Evolutionary conservation across 2,329 filamentous ascomycete genomes (phyloP).

Genomic region (Monosporascus sp.): DNA sequence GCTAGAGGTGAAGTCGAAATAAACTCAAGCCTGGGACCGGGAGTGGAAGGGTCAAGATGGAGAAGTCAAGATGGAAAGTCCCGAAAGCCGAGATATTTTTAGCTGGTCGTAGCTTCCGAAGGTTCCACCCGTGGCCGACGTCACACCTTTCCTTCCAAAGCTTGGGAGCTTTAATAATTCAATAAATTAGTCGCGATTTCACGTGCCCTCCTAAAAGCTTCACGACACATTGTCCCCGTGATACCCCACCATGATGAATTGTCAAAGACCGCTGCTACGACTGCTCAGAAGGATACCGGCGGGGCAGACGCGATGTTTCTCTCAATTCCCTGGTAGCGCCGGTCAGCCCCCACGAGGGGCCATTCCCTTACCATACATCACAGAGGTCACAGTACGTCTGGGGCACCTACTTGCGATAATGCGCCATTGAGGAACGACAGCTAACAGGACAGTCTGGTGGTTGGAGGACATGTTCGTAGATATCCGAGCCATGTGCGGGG

Average conservation of each 20-base stretch:
- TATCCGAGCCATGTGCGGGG: conserved; percentile 1
- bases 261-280: conserved; percentile 27
- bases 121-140: too few species aligned
- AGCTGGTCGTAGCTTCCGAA: too few species aligned
- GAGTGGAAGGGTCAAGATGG: too few species aligned
- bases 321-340: conserved; percentile 32
- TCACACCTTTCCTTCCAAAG: too few species aligned
- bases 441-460: conserved; percentile 58
- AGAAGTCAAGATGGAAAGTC: too few species aligned
- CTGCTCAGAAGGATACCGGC: conserved; percentile 31
- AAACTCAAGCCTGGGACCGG: too few species aligned
- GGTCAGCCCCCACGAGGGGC: conserved; percentile 24
- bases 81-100: too few species aligned
- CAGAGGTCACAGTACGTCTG: conserved; percentile 44
- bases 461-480: conserved; percentile 67
- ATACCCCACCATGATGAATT: conserved; percentile 28
- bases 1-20: too few species aligned
- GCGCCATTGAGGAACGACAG: conserved; percentile 1
- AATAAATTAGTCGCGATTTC: neutral
- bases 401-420: conserved; percentile 3
- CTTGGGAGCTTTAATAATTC: neutral
- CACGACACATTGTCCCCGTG: neutral
- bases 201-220: neutral
- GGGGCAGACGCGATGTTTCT: conserved; percentile 36
- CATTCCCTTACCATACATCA: conserved; percentile 57